Conservation (phyloP, 2,329 filamentous ascomycete genomes). For the Fusarium acutatum region DNA sequence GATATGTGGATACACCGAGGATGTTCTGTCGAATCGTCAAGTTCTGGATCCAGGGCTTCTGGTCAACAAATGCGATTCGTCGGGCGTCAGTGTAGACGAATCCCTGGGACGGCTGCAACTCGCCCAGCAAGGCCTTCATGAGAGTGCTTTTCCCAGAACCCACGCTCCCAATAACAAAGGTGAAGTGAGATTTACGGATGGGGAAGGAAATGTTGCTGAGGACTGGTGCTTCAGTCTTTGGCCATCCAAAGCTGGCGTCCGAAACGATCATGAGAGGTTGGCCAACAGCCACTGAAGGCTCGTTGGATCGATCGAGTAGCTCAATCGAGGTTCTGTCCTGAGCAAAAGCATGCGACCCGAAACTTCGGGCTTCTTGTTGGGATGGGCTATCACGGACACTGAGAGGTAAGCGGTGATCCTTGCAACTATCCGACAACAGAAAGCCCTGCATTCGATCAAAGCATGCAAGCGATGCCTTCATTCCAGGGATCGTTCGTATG, state of each 20-base stretch:
- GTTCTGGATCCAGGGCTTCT: conserved; percentile 15
- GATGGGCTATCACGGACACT: neutral
- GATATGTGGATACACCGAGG: neutral
- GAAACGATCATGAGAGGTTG: conserved; percentile 4
- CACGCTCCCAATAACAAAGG: conserved; percentile 8
- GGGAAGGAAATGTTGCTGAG: neutral
- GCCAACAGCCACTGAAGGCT: neutral
- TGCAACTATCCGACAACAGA: conserved; percentile 5
- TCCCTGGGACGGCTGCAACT: conserved; percentile 1
- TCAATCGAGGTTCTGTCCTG: neutral
- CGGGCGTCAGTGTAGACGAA: conserved; percentile 1
- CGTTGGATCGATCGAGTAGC: neutral
- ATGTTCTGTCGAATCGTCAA: conserved; percentile 12
- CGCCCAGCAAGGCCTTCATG: conserved; percentile 8
- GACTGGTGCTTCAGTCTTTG: neutral
- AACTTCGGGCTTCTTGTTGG: neutral
- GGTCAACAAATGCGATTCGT: conserved; percentile 7
- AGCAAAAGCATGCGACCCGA: fast-evolving
- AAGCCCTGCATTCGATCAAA: conserved; percentile 9
- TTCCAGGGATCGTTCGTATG: conserved; percentile 4
- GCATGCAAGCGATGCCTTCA: conserved; percentile 1
- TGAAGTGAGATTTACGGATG: conserved; percentile 6
- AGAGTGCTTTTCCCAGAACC: conserved; percentile 9
- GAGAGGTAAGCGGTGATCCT: conserved; percentile 9
- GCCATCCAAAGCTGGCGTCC: conserved; percentile 2